Evolutionary conservation across 139 green algal genomes (phyloP), one percentile per base, ranked within the genome.

Genomic region (Closterium sp.): DNA sequence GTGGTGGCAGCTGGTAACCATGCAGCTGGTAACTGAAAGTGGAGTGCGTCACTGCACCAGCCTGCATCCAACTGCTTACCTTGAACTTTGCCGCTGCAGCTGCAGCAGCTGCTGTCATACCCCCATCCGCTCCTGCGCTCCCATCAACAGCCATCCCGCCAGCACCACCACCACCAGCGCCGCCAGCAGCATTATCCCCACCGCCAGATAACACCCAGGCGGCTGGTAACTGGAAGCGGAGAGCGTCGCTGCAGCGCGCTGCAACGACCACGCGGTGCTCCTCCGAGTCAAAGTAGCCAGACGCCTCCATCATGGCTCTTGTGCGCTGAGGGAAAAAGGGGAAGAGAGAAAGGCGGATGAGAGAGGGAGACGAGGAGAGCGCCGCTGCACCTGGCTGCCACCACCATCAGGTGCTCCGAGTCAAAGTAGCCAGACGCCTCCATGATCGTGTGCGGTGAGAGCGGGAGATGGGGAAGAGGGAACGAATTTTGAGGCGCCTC

Each of bases 161-260:
- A 87, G 28, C 84, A 87, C 16, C 19, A 87, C 9, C 84, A 87
- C 4, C 9, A 36, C 84, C 30, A 87, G 8, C 36, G 9, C 30
- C 30, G 4, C 8, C 3, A 7, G 23, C n/a, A n/a, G n/a, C n/a
- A n/a, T n/a, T n/a, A n/a, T n/a, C n/a, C n/a, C n/a, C 36, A 43
- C 30, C 30, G 4, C 8, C 3, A 7, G 23, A 31, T 4, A 85
- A 10, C 76, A 85, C 76, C 25, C 76, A 31, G 28, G 25, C 4
- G 76, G 5, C 28, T 4, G 36, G 36, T 6, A 55, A 6, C 36
- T 55, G 89, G 89, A 92, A 92, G n/a, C 89, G 81, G 36, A 89
- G 35, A 6, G 87, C 87, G 12, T 90, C 87, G 69, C 19, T 28
- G 34, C 33, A 25, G 19, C 25, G 87, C 31, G 86, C 86, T 32